Percentiles rank a stretch among this genome's conserved stretches.
phyloP scores from a whole-genome alignment of 805 yeast species.

The Maudiozyma serrabonitensis region DNA sequence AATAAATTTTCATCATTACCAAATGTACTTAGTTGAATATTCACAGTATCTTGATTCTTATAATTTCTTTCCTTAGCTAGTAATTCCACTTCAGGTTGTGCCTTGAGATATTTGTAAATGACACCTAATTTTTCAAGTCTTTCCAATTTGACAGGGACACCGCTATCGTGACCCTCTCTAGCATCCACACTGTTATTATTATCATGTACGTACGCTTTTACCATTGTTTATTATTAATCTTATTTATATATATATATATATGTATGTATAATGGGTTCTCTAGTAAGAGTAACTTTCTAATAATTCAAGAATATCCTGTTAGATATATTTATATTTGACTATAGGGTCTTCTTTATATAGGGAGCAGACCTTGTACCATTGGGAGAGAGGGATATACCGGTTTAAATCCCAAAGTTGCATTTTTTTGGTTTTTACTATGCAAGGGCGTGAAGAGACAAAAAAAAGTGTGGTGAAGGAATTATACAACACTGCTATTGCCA shows the following conservation, averaged over 20 bases:
- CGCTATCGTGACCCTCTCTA: slow-evolving; percentile 66
- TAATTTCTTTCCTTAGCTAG: slow-evolving; percentile 65
- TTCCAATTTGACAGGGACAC: slow-evolving; percentile 41
- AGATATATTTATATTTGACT: too few species aligned
- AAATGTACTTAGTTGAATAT: slow-evolving; percentile 49
- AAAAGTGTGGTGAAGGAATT: too few species aligned
- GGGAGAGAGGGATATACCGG: too few species aligned
- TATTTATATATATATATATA: not conserved
- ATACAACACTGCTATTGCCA: too few species aligned
- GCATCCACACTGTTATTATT: slow-evolving; percentile 45
- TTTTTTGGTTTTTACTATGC: too few species aligned
- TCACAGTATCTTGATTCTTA: slow-evolving; percentile 68
- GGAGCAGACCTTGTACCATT: too few species aligned
- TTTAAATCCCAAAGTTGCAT: too few species aligned
- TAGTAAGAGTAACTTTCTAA: too few species aligned
- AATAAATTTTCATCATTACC: slow-evolving; percentile 52
- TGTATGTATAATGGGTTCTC: not conserved
- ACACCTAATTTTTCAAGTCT: slow-evolving; percentile 58
- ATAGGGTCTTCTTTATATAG: too few species aligned
- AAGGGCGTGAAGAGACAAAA: too few species aligned
- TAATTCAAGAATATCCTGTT: too few species aligned
- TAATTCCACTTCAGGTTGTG: slow-evolving; percentile 45
- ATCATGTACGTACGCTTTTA: slow-evolving; percentile 59
- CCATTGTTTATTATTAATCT: slow-evolving; percentile 15
- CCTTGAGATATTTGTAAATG: slow-evolving; percentile 43